Evolutionary conservation across 1,284 basidiomycete genomes (phyloP), one percentile per base, ranked within the genome.

Genomic region (Cryptococcus wingfieldii): DNA sequence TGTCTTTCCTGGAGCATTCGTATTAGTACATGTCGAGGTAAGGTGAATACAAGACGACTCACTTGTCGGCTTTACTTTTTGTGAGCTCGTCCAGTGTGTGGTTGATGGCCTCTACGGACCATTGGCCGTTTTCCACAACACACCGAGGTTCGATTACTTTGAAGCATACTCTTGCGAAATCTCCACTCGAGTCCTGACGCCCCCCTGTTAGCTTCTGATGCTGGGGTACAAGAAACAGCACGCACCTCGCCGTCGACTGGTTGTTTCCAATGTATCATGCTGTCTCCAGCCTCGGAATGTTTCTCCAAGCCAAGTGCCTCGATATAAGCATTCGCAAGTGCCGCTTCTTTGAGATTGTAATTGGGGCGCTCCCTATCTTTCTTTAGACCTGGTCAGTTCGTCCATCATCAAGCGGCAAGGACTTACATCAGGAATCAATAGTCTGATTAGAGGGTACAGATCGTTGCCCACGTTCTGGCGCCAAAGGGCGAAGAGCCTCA

Each of bases 281-380:
- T 83, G 51, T 87, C 81, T 0, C 90, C 87, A 62, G 91, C 88
- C 2, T 85, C 85, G 55, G 88, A 87, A 68, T 85, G 84, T 68
- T 78, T 82, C 48, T 86, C 84, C 1, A 97, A 79, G 0, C 89
- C 89, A 41, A 97, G 87, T 0, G 93, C 81, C 59, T 88, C 87
- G 76, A 93, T 90, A 70, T 93, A 94, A 10, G 84, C 85, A 74
- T 90, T 93, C 3, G 91, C 91, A 2, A 97, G 79, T 67, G 88
- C 88, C 75, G 88, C 87, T 78, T 97, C 94, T 72, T 96, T 96
- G 61, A 95, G 74, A 9, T 89, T 89, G 74, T 96, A 97, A 0
- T 91, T 86, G 0, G 89, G 83, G 50, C 93, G 84, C 62, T 95
- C 90, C 38, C 87, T 82, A 71, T 97, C 93, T 82, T 90, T 88